Base-by-base conservation (phyloP, 2,329 filamentous ascomycete species). In the Fusarium guadeloupense region DNA sequence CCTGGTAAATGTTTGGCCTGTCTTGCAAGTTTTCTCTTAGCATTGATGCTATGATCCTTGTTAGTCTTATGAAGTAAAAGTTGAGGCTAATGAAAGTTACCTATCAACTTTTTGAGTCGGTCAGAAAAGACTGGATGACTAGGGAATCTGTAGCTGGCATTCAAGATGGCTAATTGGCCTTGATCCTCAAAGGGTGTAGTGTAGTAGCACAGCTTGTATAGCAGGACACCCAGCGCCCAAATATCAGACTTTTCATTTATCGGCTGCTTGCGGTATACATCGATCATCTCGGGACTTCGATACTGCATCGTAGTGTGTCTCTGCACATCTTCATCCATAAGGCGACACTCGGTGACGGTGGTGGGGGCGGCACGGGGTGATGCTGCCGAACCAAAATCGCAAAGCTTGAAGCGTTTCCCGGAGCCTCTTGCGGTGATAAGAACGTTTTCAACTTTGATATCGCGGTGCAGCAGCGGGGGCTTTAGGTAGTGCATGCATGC, bases 231-330 rank as follows among this genome's bases (percentile, higher is more conserved):
- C 59, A 99, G 79, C 1, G 95, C 95, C 95, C 93, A 99, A 25
- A 99, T 97, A 75, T 99, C 95, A 42, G 93, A 96, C 80, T 99
- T 99, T 79, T 99, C 95, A 72, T 99, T 92, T 72, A 99, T 97
- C 1, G 95, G 93, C 69, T 93, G 92, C 76, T 96, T 97, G 62
- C 93, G 85, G 78, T 97, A 99, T 20, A 99, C 95, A 72, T 99
- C 95, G 58, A 99, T 89, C 95, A 99, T 99, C 78, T 99, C 95
- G 6, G 95, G 95, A 74, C 94, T 98, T 66, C 95, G 86, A 75
- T 99, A 99, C 75, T 99, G 95, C 77, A 99, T 84, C 1, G 95
- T 99, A 1, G 95, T 99, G 74, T 99, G 94, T 70, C 92, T 91
- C 77, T 98, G 95, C 12, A 99, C 89, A 76, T 99, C 95, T 73